Evolutionary conservation across 495 filamentous ascomycete species (phyloP).

Genomic region (Cetradonia linearis): DNA sequence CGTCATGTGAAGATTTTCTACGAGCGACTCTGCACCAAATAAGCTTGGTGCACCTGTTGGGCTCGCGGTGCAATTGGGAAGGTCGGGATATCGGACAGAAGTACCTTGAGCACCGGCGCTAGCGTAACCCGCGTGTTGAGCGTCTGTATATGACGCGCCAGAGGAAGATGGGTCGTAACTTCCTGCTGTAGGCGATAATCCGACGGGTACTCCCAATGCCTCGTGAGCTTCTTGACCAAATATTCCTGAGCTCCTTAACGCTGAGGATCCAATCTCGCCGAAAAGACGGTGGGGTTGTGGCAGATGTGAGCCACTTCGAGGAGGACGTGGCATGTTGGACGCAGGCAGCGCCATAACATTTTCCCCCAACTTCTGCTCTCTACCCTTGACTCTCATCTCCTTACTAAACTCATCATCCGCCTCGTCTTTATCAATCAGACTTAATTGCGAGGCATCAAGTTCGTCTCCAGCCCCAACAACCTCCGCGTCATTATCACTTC

Average conservation of each 20-base stretch:
- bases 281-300: conserved; percentile 50
- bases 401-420: conserved; percentile 34
- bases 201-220: conserved; percentile 21
- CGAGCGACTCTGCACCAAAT: conserved; percentile 56
- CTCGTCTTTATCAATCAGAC: conserved; percentile 39
- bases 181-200: conserved; percentile 4
- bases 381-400: conserved; percentile 24
- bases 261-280: conserved; percentile 68
- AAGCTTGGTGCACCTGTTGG: conserved; percentile 46
- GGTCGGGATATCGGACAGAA: conserved; percentile 19
- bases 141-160: conserved; percentile 4
- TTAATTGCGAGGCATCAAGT: conserved; percentile 61
- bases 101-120: neutral
- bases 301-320: neutral
- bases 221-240: conserved; percentile 30
- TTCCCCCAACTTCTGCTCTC: neutral
- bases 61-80: neutral
- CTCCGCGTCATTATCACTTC: conserved; percentile 38
- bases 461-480: conserved; percentile 25
- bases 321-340: neutral
- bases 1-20: conserved; percentile 58
- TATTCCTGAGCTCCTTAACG: conserved; percentile 52
- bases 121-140: neutral
- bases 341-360: neutral
- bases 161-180: conserved; percentile 36